phyloP scores from a whole-genome alignment of 2,329 filamentous ascomycete genomes.

The Didymella arachidicola region DNA sequence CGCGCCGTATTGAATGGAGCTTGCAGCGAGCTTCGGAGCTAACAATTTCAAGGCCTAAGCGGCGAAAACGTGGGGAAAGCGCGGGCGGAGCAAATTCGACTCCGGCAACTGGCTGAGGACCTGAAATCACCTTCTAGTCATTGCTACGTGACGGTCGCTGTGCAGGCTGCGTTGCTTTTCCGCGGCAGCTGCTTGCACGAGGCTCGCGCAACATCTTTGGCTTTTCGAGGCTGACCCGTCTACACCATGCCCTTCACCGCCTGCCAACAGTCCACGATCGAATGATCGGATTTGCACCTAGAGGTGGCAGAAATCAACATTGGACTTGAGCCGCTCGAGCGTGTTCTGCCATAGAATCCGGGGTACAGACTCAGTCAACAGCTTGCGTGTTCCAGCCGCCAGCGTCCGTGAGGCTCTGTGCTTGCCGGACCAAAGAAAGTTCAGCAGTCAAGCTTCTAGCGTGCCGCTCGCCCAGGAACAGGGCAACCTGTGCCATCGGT shows the following conservation, averaged over 20 bases:
- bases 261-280: conserved; percentile 17
- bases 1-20: conserved; percentile 30
- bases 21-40: conserved; percentile 41
- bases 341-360: conserved; percentile 14
- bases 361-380: conserved; percentile 21
- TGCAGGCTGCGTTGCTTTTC: conserved; percentile 1
- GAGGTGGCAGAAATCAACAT: conserved; percentile 10
- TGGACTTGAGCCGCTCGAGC: conserved; percentile 23
- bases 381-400: conserved; percentile 24
- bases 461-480: conserved; percentile 27
- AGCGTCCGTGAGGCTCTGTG: conserved; percentile 31
- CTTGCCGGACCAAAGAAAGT: conserved; percentile 27
- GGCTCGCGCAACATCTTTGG: conserved; percentile 8
- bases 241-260: conserved; percentile 22
- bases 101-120: neutral
- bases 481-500: neutral
- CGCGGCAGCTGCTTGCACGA: conserved; percentile 14
- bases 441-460: conserved; percentile 28
- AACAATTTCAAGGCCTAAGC: conserved; percentile 27
- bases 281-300: conserved; percentile 24
- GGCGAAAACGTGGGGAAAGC: conserved; percentile 45
- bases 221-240: conserved; percentile 13
- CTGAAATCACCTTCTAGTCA: neutral
- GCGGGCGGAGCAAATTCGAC: conserved; percentile 14
- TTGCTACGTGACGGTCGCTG: neutral